Percentiles rank a stretch among this genome's conserved stretches.
These are phyloP conservation scores for Ascochyta clinopodiicola DNA, from an alignment of 2,329 filamentous ascomycete genomes.

Conservation along the genomic window DNA sequence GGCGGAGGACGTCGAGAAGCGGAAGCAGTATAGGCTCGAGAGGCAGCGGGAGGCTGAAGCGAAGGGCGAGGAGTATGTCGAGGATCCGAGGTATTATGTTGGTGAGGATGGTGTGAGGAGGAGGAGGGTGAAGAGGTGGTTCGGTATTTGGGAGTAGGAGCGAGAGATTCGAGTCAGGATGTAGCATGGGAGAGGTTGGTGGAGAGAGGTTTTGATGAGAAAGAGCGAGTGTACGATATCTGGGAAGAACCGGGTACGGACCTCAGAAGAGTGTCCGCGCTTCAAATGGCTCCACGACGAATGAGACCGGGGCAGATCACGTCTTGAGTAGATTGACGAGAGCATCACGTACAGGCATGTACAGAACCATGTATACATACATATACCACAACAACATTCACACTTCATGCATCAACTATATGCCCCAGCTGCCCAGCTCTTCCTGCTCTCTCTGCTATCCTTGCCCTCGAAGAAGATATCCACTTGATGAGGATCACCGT, in stretches of 20 bases:
- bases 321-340: background rate
- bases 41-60: conserved; percentile 47
- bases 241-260: background rate
- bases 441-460: conserved; percentile 26
- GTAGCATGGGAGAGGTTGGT: background rate
- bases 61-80: conserved; percentile 45
- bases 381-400: conserved; percentile 7
- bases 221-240: conserved; percentile 6
- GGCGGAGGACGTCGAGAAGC: conserved; percentile 86
- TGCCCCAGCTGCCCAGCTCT: conserved; percentile 32
- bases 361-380: conserved; percentile 14
- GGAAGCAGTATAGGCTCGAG: conserved; percentile 77
- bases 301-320: background rate
- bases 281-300: background rate
- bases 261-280: background rate
- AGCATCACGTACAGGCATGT: conserved; percentile 6
- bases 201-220: background rate
- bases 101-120: conserved; percentile 51
- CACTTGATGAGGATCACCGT: conserved; percentile 35
- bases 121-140: conserved; percentile 76
- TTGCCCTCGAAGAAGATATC: conserved; percentile 35
- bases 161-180: background rate
- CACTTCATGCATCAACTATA: conserved; percentile 24
- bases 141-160: conserved; percentile 72
- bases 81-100: conserved; percentile 47